Base-by-base conservation (phyloP, 2,329 filamentous ascomycete genomes). In the Monosporascus sp. region DNA sequence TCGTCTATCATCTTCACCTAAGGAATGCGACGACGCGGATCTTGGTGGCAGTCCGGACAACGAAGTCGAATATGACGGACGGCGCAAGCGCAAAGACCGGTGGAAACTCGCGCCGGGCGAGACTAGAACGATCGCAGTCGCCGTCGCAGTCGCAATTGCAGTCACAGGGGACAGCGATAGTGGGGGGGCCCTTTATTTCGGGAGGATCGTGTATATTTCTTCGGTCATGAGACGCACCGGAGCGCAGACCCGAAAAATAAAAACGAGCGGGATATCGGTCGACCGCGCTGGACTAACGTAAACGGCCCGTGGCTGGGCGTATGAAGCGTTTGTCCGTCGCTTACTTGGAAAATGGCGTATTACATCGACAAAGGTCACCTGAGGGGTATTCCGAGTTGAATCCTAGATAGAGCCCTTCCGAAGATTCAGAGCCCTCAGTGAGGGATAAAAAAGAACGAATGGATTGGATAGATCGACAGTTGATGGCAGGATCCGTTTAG, bases 1-100 rank as follows among this genome's bases (percentile, higher is more conserved):
- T 77, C 74, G 63, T 76, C 74, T 57, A 76, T 47, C 68, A 74
- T 74, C 63, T 70, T 74, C 54, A 62, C 67, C 61, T 63, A 55
- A 28, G 55, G 49, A 52, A 58, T 62, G 56, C 48, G 60, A 51
- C 43, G 37, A 56, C 54, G 28, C 53, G 55, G 55, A 55, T 31
- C 9, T 48, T 17, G 47, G 57, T 54, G 56, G 54, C 55, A 57
- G 28, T 48, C 22, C 47, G 28, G 7, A 17, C 22, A 24, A 44
- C 44, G 24, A 50, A 50, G 53, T 26, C 18, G 45, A 51, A 51
- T 20, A 40, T 50, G 37, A 37, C 22, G 24, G 24, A 48, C 26
- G 50, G 57, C 31, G 31, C 31, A 35, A 35, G 31, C 31, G 31
- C 31, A 35, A 35, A 5, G 31, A 35, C 5, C 11, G 31, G 31